A percentile compares a stretch with the other conserved stretches of the same genome.
phyloP scores from a whole-genome alignment of 2,329 filamentous ascomycete genomes.

The Onygenales sp. region DNA sequence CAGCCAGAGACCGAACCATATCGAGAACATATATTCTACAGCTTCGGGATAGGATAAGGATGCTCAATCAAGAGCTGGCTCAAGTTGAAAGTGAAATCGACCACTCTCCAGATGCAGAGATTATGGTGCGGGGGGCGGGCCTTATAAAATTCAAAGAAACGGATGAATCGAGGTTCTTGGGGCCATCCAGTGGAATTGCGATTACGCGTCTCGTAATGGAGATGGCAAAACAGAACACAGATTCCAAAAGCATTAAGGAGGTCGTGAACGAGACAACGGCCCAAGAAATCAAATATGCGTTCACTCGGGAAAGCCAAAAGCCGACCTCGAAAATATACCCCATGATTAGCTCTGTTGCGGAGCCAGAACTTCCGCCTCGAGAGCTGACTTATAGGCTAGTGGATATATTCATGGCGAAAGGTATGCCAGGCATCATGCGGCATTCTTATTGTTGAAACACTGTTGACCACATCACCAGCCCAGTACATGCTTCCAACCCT shows the following conservation, averaged over 20 bases:
- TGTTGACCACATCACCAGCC: constrained; percentile 40
- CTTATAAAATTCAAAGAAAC: constrained; percentile 75
- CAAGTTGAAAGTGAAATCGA: constrained; percentile 69
- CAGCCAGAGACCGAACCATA: constrained; percentile 73
- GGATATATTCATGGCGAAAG: constrained; percentile 77
- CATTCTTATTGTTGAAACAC: constrained; percentile 2
- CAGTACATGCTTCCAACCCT: constrained; percentile 81
- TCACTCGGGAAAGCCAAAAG: constrained; percentile 55
- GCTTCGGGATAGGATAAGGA: constrained; percentile 75
- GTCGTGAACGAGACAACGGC: constrained; percentile 69
- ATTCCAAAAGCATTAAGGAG: constrained; percentile 83
- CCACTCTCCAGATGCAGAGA: constrained; percentile 62
- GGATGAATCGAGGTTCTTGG: constrained; percentile 83
- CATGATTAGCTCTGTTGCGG: constrained; percentile 76
- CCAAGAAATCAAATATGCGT: constrained; percentile 59
- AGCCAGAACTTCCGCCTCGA: constrained; percentile 62
- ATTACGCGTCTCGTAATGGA: constrained; percentile 95
- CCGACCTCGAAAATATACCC: constrained; percentile 76
- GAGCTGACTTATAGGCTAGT: constrained; percentile 68
- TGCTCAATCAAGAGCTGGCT: constrained; percentile 70
- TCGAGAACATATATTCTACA: constrained; percentile 87
- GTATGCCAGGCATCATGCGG: constrained; percentile 34
- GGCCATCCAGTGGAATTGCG: constrained; percentile 88
- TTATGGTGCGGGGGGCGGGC: constrained; percentile 78
- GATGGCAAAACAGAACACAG: constrained; percentile 85